phyloP scores from a whole-genome alignment of 2,329 filamentous ascomycete genomes.

The Ascochyta fabae region DNA sequence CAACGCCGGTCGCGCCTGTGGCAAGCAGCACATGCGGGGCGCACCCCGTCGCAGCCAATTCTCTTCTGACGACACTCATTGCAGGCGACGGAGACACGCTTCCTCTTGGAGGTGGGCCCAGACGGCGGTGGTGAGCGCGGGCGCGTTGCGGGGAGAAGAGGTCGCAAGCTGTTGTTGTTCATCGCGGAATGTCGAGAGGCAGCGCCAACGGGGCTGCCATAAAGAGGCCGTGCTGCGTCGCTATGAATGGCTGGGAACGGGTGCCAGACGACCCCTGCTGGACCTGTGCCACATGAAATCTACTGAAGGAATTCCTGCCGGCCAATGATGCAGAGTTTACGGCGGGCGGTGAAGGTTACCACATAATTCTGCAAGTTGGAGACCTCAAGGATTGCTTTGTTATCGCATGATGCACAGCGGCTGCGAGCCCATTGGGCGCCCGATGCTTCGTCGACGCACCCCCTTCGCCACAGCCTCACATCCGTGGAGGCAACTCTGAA shows the following conservation, averaged over 20 bases:
- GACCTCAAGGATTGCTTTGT: constrained; percentile 5
- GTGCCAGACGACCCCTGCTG: constrained; percentile 1
- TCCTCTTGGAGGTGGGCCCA: constrained; percentile 13
- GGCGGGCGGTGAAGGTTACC: constrained; percentile 3
- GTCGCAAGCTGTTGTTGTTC: constrained; percentile 15
- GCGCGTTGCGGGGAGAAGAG: constrained; percentile 16
- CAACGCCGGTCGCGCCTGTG: constrained; percentile 12
- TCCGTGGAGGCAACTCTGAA: not conserved
- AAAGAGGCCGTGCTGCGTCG: constrained; percentile 2
- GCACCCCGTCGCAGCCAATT: constrained; percentile 19
- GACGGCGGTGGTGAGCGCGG: constrained; percentile 16
- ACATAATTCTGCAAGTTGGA: constrained; percentile 1
- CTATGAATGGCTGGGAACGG: constrained; percentile 3
- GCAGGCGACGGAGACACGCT: constrained; percentile 21
- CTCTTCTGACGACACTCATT: constrained; percentile 19
- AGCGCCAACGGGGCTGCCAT: constrained; percentile 5
- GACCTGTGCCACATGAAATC: constrained; percentile 2
- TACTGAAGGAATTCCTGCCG: not conserved
- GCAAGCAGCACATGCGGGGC: constrained; percentile 18
- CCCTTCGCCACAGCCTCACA: constrained; percentile 4
- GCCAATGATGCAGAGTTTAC: not conserved
- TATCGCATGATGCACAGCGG: not conserved
- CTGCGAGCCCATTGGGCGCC: constrained; percentile 2
- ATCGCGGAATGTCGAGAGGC: constrained; percentile 8
- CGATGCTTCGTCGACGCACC: not conserved